These are phyloP conservation scores for Aspergillus nanangensis DNA, from an alignment of 495 filamentous ascomycete species.

Conservation along the genomic window DNA sequence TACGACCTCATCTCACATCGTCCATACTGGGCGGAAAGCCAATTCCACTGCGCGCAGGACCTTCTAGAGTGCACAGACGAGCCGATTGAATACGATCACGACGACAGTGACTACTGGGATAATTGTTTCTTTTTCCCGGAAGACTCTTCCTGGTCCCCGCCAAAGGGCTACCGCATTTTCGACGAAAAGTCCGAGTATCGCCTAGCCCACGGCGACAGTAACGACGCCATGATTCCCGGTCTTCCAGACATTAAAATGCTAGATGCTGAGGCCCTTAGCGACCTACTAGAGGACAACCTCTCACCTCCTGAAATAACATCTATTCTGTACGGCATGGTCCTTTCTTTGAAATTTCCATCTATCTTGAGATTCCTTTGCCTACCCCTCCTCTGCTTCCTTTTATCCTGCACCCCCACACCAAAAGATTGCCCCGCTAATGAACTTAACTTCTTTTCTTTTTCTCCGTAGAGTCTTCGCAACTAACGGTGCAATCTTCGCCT, in stretches of 20 bases:
- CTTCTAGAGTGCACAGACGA: constrained; percentile 38
- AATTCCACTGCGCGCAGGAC: constrained; percentile 36
- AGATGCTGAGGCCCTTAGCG: constrained; percentile 42
- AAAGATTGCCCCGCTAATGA: too few relatives aligned
- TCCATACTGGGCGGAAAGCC: constrained; percentile 40
- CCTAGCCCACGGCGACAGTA: constrained; percentile 6
- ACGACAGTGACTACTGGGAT: constrained; percentile 43
- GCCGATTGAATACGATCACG: constrained; percentile 44
- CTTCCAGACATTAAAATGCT: constrained; percentile 48
- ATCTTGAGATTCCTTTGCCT: neutral
- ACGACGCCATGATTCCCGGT: constrained; percentile 42
- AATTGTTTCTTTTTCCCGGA: constrained; percentile 47
- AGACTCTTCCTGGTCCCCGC: constrained; percentile 42
- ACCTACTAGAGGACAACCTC: constrained; percentile 44
- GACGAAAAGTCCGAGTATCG: constrained; percentile 13
- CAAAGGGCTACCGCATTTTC: constrained; percentile 25
- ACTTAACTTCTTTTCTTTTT: too few relatives aligned
- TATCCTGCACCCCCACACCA: too few relatives aligned
- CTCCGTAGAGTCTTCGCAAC: constrained; percentile 35
- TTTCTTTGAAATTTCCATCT: neutral
- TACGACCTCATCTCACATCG: constrained; percentile 19
- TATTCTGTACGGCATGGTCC: constrained; percentile 29
- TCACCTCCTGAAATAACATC: constrained; percentile 45
- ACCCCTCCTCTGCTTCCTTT: neutral
- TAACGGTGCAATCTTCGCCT: constrained; percentile 45